Evolutionary conservation across 768 basidiomycete genomes (phyloP).

Genomic region (Jaapia argillacea): DNA sequence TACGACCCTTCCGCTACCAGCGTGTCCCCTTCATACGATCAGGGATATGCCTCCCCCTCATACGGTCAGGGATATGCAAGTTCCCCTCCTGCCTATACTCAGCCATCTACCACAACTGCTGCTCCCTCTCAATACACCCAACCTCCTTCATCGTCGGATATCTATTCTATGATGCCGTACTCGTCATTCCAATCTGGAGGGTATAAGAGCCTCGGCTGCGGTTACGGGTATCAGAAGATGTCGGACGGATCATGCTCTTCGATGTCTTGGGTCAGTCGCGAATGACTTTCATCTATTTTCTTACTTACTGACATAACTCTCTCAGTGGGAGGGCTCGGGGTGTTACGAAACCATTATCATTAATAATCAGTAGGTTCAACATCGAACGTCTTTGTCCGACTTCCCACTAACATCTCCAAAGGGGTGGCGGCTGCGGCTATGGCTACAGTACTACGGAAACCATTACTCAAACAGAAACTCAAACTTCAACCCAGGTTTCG

Average conservation of each 20-base stretch:
- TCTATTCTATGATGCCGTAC: constrained; percentile 48
- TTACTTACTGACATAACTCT: neutral
- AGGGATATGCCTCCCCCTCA: constrained; percentile 20
- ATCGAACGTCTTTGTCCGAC: constrained; percentile 6
- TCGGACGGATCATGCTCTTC: constrained; percentile 43
- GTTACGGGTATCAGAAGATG: constrained; percentile 56
- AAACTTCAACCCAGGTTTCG: constrained; percentile 12
- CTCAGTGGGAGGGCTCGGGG: constrained; percentile 28
- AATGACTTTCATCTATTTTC: constrained; percentile 2
- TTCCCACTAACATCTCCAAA: constrained; percentile 7
- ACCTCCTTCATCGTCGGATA: constrained; percentile 25
- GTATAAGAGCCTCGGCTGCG: constrained; percentile 56
- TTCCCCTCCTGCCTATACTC: constrained; percentile 4
- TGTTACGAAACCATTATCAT: constrained; percentile 62
- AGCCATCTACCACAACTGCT: constrained; percentile 6
- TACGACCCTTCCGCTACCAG: constrained; percentile 25
- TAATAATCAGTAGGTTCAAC: constrained; percentile 25
- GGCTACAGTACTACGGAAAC: constrained; percentile 23
- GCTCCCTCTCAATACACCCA: constrained; percentile 19
- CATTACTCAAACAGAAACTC: constrained; percentile 7
- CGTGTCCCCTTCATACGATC: constrained; percentile 17
- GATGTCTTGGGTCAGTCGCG: constrained; percentile 46
- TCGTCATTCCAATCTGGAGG: constrained; percentile 50
- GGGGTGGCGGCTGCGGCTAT: constrained; percentile 12
- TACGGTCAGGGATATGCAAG: constrained; percentile 4